Base-by-base conservation (phyloP, 1,284 basidiomycete genomes). In the Rhodotorula sp. region DNA sequence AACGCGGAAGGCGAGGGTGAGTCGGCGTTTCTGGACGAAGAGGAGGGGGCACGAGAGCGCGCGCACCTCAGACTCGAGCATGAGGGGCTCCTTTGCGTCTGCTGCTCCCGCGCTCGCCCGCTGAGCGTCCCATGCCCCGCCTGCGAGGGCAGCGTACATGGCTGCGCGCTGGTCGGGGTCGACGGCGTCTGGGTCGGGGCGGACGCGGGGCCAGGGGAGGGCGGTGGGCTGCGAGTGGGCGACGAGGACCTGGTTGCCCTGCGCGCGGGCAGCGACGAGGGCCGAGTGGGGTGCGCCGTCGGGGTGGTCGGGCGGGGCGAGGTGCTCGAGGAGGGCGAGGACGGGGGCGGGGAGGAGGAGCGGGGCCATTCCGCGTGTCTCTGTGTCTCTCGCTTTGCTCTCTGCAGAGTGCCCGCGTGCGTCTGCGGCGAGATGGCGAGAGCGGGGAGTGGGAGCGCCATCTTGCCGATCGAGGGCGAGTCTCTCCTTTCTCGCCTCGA, bases 41-140 rank as follows among this genome's bases (percentile, higher is more conserved):
- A 27, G 49, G 34, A 13, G 53, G 23, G 34, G 27, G 5, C 27
- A 34, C 41, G 48, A 16, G 9, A 34, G 21, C 17, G 25, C 10
- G 44, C 62, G 55, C 27, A 73, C 72, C 63, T 75, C 74, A 0
- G 74, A 67, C 21, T 75, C 72, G 50, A 75, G 63, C 59, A 59
- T 61, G 44, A 76, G 44, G 9, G 58, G 57, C 14, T 74, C 66
- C 3, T 17, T 7, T 19, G 23, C 49, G 3, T 64, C 7, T 19
- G n/a, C 50, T 41, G 55, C 25, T 5, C 19, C 16, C 23, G 34
- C 25, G 23, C 21, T 27, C 23, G 7, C 34, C 45, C 63, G 65
- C 25, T 67, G 69, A 7, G 61, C 64, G 19, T 63, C 53, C 66
- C 68, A 75, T n/a, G 58, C 66, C 5, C 66, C 68, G 13, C 54